Percentiles rank a stretch among this genome's conserved stretches.
Conservation (phyloP, 441 rosid species). For the Eutrema salsugineum region DNA sequence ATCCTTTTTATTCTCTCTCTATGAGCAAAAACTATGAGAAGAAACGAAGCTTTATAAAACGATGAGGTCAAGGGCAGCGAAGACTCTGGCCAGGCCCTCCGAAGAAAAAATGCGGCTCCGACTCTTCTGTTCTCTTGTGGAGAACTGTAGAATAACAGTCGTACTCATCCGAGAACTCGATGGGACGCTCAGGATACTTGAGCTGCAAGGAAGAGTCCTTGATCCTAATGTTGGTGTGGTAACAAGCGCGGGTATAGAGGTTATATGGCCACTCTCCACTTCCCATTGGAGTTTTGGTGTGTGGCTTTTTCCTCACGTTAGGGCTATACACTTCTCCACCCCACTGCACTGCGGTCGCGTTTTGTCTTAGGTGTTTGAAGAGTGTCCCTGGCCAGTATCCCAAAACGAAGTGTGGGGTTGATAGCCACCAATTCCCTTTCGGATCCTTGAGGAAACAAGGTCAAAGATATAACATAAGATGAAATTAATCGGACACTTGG, state of each 20-base stretch:
- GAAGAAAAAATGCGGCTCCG: conserved; percentile 49
- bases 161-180: conserved; percentile 40
- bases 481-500: not conserved
- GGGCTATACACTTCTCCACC: conserved; percentile 76
- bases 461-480: not conserved
- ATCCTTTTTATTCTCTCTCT: not conserved
- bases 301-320: conserved; percentile 43
- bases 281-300: conserved; percentile 66
- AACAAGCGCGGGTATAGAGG: conserved; percentile 34
- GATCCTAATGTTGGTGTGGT: conserved; percentile 41
- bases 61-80: conserved; percentile 38
- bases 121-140: conserved; percentile 28
- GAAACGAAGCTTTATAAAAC: not conserved
- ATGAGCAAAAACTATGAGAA: not conserved
- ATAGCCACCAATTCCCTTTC: conserved; percentile 53
- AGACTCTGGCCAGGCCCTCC: conserved; percentile 61
- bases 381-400: conserved; percentile 64
- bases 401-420: conserved; percentile 32
- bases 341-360: conserved; percentile 58
- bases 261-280: conserved; percentile 47
- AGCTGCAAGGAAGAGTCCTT: conserved; percentile 43
- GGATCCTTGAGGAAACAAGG: conserved; percentile 43
- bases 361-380: conserved; percentile 31
- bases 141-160: conserved; percentile 39
- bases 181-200: conserved; percentile 42